phyloP scores from a whole-genome alignment of 2,329 filamentous ascomycete species.

The Corynespora cassiicola region DNA sequence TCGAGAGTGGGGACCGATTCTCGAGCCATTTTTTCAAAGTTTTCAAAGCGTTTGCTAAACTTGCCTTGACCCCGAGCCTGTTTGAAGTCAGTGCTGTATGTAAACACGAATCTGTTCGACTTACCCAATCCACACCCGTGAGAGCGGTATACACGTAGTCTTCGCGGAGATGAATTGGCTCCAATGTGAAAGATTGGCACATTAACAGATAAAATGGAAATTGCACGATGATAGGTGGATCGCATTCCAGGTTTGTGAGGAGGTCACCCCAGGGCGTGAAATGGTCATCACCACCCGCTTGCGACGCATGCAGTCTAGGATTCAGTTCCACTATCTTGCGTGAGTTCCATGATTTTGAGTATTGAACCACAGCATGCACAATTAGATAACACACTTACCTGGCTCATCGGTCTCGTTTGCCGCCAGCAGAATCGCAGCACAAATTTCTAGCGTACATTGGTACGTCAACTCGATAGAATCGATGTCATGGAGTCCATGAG shows the following conservation, averaged over 20 bases:
- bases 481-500: constrained; percentile 2
- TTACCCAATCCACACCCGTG: constrained; percentile 6
- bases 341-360: too few species aligned
- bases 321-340: not conserved
- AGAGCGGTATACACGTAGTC: constrained; percentile 7
- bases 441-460: constrained; percentile 7
- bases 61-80: constrained; percentile 3
- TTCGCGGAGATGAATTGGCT: constrained; percentile 1
- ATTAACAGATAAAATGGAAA: constrained; percentile 8
- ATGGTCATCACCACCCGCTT: constrained; percentile 6
- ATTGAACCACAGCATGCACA: too few species aligned
- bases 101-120: too few species aligned
- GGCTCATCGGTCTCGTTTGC: constrained; percentile 5
- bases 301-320: constrained; percentile 4
- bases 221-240: constrained; percentile 8
- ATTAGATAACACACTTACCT: too few species aligned
- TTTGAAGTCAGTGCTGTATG: too few species aligned
- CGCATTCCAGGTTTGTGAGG: constrained; percentile 4
- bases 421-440: constrained; percentile 5
- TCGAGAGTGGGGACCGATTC: constrained; percentile 5
- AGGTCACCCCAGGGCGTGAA: constrained; percentile 4
- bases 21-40: constrained; percentile 1
- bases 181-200: constrained; percentile 6
- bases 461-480: constrained; percentile 6
- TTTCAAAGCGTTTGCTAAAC: constrained; percentile 4